These are phyloP conservation scores for Mariannaea elegans DNA, from an alignment of 2,329 filamentous ascomycete species.

Conservation along the genomic window DNA sequence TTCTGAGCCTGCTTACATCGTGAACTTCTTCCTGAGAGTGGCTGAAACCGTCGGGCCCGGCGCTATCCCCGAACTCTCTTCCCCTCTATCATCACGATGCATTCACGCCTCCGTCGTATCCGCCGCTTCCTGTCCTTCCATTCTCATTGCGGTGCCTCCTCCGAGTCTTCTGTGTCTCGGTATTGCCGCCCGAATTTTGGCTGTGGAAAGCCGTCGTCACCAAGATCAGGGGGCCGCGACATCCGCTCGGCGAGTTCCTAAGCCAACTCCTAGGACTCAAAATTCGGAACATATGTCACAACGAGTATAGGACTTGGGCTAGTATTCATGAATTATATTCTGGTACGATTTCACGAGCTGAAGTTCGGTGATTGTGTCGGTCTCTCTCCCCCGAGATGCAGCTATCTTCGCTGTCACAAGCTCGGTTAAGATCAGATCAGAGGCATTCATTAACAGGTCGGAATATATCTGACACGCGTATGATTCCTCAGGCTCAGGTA, in stretches of 20 bases:
- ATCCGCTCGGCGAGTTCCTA: background rate
- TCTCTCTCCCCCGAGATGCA: background rate
- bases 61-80: background rate
- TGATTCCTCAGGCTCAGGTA: background rate
- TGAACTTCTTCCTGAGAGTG: background rate
- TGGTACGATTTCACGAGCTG: background rate
- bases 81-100: background rate
- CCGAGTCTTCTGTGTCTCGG: background rate
- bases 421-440: background rate
- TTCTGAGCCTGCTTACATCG: background rate
- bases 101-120: background rate
- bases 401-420: background rate
- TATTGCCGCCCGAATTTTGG: background rate
- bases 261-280: background rate
- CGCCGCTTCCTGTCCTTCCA: background rate
- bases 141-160: constrained; percentile 14
- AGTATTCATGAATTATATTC: background rate
- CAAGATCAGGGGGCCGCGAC: background rate
- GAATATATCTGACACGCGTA: background rate
- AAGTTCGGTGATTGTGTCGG: background rate
- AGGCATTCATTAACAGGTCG: background rate
- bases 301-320: background rate
- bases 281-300: background rate
- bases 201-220: background rate
- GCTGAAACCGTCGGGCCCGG: background rate